A percentile compares a stretch with the other conserved stretches of the same genome.
Conservation (phyloP, 805 yeast species). For the Kluyveromyces siamensis region DNA sequence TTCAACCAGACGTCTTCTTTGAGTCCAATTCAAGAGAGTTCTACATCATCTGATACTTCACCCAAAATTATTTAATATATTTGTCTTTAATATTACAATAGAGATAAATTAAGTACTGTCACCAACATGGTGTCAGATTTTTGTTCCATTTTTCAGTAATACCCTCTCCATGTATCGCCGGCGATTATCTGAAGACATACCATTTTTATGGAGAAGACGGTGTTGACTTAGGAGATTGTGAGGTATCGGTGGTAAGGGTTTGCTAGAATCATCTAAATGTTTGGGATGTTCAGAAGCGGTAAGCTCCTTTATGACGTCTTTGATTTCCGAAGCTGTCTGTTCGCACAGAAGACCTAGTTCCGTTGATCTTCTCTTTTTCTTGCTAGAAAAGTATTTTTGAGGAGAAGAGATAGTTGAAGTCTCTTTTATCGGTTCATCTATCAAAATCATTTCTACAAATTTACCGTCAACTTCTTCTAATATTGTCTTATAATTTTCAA, state of each 20-base stretch:
- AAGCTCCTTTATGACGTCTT: conserved; percentile 15
- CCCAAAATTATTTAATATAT: conserved; percentile 9
- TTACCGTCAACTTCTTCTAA: conserved; percentile 15
- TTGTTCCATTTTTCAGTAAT: neutral
- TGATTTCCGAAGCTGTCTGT: conserved; percentile 20
- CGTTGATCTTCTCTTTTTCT: neutral
- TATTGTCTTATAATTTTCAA: conserved; percentile 1
- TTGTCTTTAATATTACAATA: neutral
- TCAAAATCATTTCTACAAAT: conserved; percentile 18
- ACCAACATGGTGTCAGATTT: neutral
- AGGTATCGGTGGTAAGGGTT: neutral
- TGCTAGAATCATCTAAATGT: too few relatives aligned
- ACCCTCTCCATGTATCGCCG: conserved; percentile 1
- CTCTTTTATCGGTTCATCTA: conserved; percentile 12
- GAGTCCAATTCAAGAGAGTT: conserved; percentile 27
- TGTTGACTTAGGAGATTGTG: neutral
- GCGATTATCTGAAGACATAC: conserved; percentile 2
- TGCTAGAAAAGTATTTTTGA: too few relatives aligned
- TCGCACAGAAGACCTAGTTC: conserved; percentile 22
- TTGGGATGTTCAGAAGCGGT: neutral
- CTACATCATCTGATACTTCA: conserved; percentile 23
- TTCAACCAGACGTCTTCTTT: conserved; percentile 16
- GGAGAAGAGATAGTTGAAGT: neutral
- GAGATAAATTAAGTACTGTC: neutral
- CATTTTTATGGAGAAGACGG: neutral